phyloP scores from a whole-genome alignment of 352 stramenopile genomes.

The Phytophthora parvispora region DNA sequence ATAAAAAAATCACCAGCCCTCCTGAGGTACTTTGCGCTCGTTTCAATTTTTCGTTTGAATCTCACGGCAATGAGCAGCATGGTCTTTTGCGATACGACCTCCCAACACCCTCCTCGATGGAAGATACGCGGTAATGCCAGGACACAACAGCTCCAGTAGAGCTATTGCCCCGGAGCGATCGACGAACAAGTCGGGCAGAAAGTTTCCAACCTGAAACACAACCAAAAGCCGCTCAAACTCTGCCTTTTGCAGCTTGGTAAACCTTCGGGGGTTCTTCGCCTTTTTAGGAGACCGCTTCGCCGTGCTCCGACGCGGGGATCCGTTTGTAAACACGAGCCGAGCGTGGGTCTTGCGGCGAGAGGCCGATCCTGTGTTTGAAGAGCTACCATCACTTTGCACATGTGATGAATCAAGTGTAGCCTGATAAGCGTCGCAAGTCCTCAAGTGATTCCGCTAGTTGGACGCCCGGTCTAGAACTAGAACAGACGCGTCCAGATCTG shows the following conservation, averaged over 20 bases:
- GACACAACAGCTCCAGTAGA: conserved; percentile 1
- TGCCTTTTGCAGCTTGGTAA: conserved; percentile 10
- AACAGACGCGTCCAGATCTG: not conserved
- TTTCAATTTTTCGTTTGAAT: not conserved
- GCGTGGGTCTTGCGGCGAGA: not conserved
- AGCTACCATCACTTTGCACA: not conserved
- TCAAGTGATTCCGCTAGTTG: not conserved
- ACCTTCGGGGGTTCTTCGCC: not conserved
- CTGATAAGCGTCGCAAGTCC: not conserved
- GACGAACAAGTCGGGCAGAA: conserved; percentile 9
- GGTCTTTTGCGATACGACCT: not conserved
- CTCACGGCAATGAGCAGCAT: not conserved
- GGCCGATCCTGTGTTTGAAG: not conserved
- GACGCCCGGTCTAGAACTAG: not conserved
- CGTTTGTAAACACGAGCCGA: not conserved
- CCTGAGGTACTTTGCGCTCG: not conserved
- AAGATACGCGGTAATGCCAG: conserved; percentile 1
- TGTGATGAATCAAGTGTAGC: not conserved
- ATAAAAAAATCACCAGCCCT: conserved; percentile 16
- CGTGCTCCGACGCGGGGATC: not conserved
- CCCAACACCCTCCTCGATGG: not conserved
- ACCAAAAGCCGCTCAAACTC: conserved; percentile 5
- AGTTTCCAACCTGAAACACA: conserved; percentile 6
- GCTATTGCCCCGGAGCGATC: conserved; percentile 3
- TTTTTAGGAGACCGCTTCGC: not conserved